Percentiles rank a stretch among this genome's conserved stretches.
Evolutionary conservation across 176 grass and related monocot genomes (phyloP).

Genomic region (Oryza nivara): DNA sequence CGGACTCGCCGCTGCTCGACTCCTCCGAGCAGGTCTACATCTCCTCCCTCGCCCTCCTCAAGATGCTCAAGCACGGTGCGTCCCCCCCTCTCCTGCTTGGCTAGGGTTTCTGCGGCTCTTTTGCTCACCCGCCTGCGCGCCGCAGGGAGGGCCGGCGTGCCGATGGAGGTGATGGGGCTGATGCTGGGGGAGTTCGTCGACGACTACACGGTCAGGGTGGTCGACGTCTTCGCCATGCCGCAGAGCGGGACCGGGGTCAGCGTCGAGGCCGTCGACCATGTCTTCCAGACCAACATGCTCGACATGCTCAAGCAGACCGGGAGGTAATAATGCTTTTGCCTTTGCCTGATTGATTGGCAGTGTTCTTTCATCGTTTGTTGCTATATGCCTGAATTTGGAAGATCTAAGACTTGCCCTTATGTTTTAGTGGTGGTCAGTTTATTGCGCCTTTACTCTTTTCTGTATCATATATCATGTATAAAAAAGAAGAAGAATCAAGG

Average conservation of each 20-base stretch:
- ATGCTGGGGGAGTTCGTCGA: conserved; percentile 98
- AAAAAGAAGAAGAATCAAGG: neutral
- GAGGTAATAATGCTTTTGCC: conserved; percentile 54
- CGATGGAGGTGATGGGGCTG: conserved; percentile 98
- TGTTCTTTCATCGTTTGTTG: neutral
- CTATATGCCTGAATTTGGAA: neutral
- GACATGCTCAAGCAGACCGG: conserved; percentile 99
- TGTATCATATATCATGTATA: neutral
- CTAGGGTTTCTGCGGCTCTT: neutral
- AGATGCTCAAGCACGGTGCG: conserved; percentile 96
- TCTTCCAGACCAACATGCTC: conserved; percentile 99
- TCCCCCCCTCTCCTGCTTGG: too few relatives aligned
- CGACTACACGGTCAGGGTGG: conserved; percentile 95
- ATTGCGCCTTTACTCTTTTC: neutral
- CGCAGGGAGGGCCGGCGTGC: conserved; percentile 85
- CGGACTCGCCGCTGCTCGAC: conserved; percentile 78
- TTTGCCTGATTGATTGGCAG: neutral
- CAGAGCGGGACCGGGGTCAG: conserved; percentile 96
- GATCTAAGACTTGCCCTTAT: neutral
- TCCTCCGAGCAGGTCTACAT: conserved; percentile 94
- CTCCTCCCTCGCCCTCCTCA: conserved; percentile 87
- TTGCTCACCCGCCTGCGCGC: neutral
- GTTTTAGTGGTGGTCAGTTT: neutral
- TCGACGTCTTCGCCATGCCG: conserved; percentile 97
- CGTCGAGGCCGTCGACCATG: conserved; percentile 95